Base-by-base conservation (phyloP, 192 early-diverging fungal species). In the Umbelopsis ramanniana region DNA sequence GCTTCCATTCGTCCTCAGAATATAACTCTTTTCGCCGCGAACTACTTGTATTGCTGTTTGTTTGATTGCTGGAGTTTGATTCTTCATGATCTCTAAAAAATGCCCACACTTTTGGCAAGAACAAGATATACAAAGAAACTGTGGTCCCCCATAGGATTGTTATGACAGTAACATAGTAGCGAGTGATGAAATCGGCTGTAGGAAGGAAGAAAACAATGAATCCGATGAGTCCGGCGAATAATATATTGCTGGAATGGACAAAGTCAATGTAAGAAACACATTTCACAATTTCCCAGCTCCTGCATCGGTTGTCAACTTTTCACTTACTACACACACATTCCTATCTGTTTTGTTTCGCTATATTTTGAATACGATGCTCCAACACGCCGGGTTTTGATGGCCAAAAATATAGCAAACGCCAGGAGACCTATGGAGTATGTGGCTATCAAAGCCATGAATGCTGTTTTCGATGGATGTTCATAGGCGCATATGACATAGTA, bases 281-380 rank as follows among this genome's bases (percentile, higher is more conserved):
- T 43, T 43, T 43, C 38, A 6, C 8, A 8, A 40, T 43, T 29
- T 3, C 29, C 29, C 3, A 29, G 29, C 29, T 29, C 29, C 29
- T 29, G 1, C 40, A 43, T 11, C 40, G 40, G 40, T 43, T 1
- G 11, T 12, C 40, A 43, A 5, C 12, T 60, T 63, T 52, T 9
- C 14, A 85, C 79, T 75, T 85, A 85, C 83, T 85, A 85, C 9
- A 85, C 77, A 46, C 81, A 80, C 69, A 83, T 72, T 3, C 80
- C 84, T 37, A 85, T 83, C 29, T 85, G 84, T 22, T 83, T 76
- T 35, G 76, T 83, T 70, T 85, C 84, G 40, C 77, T 85, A 57
- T 83, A 82, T 48, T 80, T 85, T 24, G 81, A 76, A 45, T 79
- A 74, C 6, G n/a, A 69, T 26, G 40, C 66, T 29, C 82, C 82